These are phyloP conservation scores for Haplographium delicatum DNA, from an alignment of 495 filamentous ascomycete genomes.

Conservation along the genomic window DNA sequence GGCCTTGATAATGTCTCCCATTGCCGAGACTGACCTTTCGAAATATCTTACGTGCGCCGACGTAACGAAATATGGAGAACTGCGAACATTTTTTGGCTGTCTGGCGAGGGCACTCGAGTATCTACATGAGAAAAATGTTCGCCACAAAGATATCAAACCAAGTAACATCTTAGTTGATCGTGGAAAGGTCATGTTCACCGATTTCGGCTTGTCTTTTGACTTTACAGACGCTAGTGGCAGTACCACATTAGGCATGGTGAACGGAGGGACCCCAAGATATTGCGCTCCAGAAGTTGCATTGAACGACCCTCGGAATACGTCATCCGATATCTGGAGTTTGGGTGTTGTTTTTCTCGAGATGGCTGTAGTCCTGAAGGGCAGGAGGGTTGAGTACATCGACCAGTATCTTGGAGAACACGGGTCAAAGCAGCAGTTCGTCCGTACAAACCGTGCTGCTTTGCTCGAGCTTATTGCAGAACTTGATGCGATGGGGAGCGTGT, in stretches of 20 bases:
- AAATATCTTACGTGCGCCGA: neutral
- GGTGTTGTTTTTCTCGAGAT: conserved; percentile 96
- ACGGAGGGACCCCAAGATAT: conserved; percentile 35
- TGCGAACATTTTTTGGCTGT: conserved; percentile 17
- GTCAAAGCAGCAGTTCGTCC: no score
- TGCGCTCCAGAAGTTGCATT: conserved; percentile 41
- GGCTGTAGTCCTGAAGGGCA: conserved; percentile 58
- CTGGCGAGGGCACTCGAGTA: conserved; percentile 32
- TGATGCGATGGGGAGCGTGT: no score
- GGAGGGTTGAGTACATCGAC: no score
- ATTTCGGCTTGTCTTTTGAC: conserved; percentile 38
- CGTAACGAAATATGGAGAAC: conserved; percentile 3
- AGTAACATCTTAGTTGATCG: conserved; percentile 40
- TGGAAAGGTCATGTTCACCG: conserved; percentile 31
- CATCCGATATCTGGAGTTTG: conserved; percentile 83
- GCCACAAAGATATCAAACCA: conserved; percentile 45
- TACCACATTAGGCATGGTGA: conserved; percentile 28
- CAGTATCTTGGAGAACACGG: no score
- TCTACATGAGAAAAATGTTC: conserved; percentile 33
- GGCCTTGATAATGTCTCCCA: conserved; percentile 13
- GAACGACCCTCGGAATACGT: conserved; percentile 32
- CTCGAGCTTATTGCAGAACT: no score
- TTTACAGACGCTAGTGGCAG: conserved; percentile 28
- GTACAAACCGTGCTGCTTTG: no score
- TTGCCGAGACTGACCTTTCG: conserved; percentile 12